Evolutionary conservation across 345 rosid genomes (phyloP).

Genomic region (Atalantia buxifolia): DNA sequence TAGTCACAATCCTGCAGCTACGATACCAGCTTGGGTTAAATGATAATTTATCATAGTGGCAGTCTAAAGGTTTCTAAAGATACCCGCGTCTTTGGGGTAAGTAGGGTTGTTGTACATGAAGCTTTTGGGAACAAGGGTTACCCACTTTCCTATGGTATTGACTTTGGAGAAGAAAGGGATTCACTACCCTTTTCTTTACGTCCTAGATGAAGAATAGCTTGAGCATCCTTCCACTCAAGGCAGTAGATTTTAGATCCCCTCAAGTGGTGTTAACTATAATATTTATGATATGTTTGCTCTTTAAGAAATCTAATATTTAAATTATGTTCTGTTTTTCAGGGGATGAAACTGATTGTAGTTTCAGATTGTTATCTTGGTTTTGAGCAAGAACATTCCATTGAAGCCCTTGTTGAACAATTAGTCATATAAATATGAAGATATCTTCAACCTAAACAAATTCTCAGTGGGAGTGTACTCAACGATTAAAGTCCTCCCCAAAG

Average conservation of each 20-base stretch:
- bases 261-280: background rate
- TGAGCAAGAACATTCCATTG: constrained; percentile 75
- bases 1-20: background rate
- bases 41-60: background rate
- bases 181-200: background rate
- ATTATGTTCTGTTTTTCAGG: constrained; percentile 40
- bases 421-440: background rate
- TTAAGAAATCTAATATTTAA: background rate
- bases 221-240: background rate
- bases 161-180: background rate
- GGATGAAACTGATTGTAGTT: constrained; percentile 61
- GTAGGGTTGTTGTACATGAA: background rate
- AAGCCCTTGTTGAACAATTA: constrained; percentile 30
- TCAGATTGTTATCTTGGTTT: constrained; percentile 94
- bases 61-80: too few species aligned
- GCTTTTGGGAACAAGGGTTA: background rate
- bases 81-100: background rate
- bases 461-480: background rate
- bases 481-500: background rate
- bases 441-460: background rate
- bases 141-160: background rate
- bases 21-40: background rate
- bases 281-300: background rate
- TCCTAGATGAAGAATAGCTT: background rate
- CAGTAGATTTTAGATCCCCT: background rate